Conservation (phyloP, 495 filamentous ascomycete species). For the Neurospora sp. region DNA sequence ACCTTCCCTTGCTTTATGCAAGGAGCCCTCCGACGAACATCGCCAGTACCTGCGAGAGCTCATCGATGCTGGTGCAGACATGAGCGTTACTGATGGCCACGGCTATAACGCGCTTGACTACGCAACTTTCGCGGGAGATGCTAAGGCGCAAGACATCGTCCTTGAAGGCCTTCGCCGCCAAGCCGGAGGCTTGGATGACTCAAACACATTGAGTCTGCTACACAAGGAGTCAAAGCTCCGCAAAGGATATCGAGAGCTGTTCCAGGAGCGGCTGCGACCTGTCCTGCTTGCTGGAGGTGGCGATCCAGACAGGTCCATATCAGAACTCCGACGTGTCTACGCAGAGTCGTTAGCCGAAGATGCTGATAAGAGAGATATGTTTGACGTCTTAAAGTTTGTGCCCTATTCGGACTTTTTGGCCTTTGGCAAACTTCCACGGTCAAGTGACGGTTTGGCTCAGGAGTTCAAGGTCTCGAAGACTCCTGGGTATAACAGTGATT, state of each 20-base stretch:
- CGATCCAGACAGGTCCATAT: background rate
- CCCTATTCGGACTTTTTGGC: constrained; percentile 9
- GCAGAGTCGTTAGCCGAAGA: constrained; percentile 7
- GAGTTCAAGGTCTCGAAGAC: background rate
- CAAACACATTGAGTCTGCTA: background rate
- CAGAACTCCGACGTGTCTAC: constrained; percentile 11
- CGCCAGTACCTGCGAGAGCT: constrained; percentile 16
- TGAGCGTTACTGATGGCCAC: constrained; percentile 15
- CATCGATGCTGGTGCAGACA: constrained; percentile 17
- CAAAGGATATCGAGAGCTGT: constrained; percentile 22
- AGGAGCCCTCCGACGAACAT: constrained; percentile 24
- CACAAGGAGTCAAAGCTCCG: constrained; percentile 12
- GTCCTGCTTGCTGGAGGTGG: constrained; percentile 4
- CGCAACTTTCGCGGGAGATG: constrained; percentile 15
- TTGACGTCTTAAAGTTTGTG: background rate
- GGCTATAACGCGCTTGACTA: constrained; percentile 26
- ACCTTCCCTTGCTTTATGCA: constrained; percentile 23
- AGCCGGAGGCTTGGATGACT: background rate
- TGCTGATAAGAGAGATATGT: background rate
- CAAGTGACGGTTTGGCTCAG: constrained; percentile 10
- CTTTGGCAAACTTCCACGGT: constrained; percentile 12
- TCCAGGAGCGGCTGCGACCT: constrained; percentile 21
- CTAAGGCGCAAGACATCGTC: constrained; percentile 8
- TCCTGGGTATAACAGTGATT: background rate
- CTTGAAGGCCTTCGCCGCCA: constrained; percentile 11